Percentiles rank a stretch among this genome's conserved stretches.
phyloP scores from a whole-genome alignment of 2,329 filamentous ascomycete genomes.

The Stagonosporopsis vannaccii region DNA sequence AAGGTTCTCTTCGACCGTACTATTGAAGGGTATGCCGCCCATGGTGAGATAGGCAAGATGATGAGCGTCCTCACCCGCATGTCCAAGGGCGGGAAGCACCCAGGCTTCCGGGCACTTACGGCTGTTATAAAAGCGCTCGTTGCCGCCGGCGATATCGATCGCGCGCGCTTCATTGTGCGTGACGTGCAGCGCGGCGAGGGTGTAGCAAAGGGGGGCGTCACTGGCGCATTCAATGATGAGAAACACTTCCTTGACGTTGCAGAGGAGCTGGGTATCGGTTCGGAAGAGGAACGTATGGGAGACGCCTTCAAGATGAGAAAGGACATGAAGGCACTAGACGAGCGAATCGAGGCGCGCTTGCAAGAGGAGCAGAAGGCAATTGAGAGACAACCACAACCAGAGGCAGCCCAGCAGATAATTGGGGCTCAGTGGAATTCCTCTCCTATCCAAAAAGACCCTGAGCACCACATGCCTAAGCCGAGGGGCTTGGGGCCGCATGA shows the following conservation, averaged over 20 bases:
- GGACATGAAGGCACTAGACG: constrained; percentile 4
- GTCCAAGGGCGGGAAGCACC: constrained; percentile 49
- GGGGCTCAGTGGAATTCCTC: neutral
- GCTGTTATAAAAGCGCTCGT: constrained; percentile 50
- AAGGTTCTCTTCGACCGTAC: constrained; percentile 73
- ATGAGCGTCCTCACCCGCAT: constrained; percentile 53
- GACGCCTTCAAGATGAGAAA: constrained; percentile 13
- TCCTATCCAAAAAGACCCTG: neutral
- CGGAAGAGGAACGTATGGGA: constrained; percentile 22
- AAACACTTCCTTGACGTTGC: constrained; percentile 28
- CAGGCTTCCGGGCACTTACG: constrained; percentile 53
- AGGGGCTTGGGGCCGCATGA: constrained; percentile 3
- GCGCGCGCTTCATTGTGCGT: constrained; percentile 45
- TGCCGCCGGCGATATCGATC: constrained; percentile 45
- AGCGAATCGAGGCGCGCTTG: constrained; percentile 3
- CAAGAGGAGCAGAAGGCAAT: constrained; percentile 7
- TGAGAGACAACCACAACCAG: neutral
- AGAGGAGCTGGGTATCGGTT: constrained; percentile 17
- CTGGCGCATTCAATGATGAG: constrained; percentile 20
- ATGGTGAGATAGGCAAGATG: constrained; percentile 58
- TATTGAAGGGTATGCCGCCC: constrained; percentile 69
- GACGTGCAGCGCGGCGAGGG: constrained; percentile 48
- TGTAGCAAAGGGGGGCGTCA: constrained; percentile 33
- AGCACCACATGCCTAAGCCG: neutral
- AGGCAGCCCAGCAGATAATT: neutral